A percentile compares a stretch with the other conserved stretches of the same genome.
Conservation (phyloP, 1,284 basidiomycete species). For the Malassezia sp. region DNA sequence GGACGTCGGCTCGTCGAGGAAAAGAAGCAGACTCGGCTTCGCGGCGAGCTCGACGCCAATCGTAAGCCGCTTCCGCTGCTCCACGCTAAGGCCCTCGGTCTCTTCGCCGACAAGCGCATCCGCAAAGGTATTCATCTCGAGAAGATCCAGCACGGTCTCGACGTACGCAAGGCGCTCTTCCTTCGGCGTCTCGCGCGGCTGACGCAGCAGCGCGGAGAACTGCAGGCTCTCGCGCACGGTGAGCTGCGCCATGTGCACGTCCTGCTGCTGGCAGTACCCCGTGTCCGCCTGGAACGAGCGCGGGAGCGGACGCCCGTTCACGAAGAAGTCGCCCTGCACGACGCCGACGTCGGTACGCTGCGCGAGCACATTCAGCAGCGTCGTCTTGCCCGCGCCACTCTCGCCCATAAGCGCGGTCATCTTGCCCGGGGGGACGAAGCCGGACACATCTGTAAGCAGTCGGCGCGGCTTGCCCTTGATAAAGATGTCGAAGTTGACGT, state of each 20-base stretch:
- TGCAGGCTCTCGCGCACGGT: constrained; percentile 37
- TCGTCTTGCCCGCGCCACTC: constrained; percentile 40
- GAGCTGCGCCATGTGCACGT: constrained; percentile 24
- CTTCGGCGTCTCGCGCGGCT: constrained; percentile 23
- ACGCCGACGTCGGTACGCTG: constrained; percentile 28
- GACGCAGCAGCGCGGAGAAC: constrained; percentile 31
- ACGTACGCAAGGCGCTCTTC: constrained; percentile 32
- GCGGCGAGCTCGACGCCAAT: constrained; percentile 39
- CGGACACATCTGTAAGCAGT: constrained; percentile 48
- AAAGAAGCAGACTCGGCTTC: constrained; percentile 33
- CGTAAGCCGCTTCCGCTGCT: constrained; percentile 34
- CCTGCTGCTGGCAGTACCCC: constrained; percentile 36
- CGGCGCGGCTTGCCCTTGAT: constrained; percentile 30
- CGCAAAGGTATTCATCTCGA: constrained; percentile 34
- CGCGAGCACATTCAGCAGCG: constrained; percentile 33
- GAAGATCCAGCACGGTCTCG: constrained; percentile 27
- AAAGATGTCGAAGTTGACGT: constrained; percentile 30
- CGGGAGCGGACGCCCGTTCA: constrained; percentile 23
- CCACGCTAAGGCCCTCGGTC: constrained; percentile 29
- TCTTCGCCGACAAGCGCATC: constrained; percentile 31
- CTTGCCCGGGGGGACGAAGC: constrained; percentile 31
- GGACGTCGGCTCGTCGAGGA: constrained; percentile 41
- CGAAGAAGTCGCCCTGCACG: constrained; percentile 22
- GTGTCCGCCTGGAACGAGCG: constrained; percentile 30
- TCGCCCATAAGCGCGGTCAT: constrained; percentile 39